Percentiles rank a stretch among this genome's conserved stretches.
Conservation (phyloP, 345 rosid genomes). For the Physaria fendleri region DNA sequence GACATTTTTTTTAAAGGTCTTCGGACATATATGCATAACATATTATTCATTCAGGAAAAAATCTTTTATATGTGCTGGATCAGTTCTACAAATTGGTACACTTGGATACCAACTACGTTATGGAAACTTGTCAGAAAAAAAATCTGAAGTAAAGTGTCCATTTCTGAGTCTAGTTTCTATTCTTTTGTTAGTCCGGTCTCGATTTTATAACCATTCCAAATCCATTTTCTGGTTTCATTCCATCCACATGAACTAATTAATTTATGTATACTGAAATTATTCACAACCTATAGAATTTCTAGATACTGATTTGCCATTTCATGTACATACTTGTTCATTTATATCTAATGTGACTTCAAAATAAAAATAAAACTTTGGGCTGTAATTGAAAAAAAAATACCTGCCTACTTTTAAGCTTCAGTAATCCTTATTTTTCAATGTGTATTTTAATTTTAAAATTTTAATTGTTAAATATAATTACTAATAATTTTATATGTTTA, state of each 20-base stretch:
- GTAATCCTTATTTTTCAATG: neutral
- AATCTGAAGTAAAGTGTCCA: constrained; percentile 1
- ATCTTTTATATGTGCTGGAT: neutral
- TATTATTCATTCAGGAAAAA: no score
- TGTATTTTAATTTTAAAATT: neutral
- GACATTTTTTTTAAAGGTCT: neutral
- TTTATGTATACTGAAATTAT: neutral
- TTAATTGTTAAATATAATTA: neutral
- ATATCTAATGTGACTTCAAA: no score
- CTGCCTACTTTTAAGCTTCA: no score
- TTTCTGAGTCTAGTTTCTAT: neutral
- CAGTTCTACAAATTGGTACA: constrained; percentile 11
- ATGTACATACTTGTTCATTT: no score
- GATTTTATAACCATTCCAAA: neutral
- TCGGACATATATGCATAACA: neutral
- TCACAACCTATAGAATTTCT: neutral
- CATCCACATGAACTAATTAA: neutral
- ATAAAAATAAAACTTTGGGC: no score
- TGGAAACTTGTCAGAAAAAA: constrained; percentile 3
- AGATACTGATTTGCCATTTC: neutral
- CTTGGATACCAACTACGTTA: neutral
- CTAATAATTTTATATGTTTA: no score
- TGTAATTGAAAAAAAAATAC: no score
- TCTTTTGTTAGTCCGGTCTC: neutral
- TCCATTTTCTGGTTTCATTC: neutral